phyloP scores from a whole-genome alignment of 192 early-diverging fungal genomes.

The Entrophospora sp. region DNA sequence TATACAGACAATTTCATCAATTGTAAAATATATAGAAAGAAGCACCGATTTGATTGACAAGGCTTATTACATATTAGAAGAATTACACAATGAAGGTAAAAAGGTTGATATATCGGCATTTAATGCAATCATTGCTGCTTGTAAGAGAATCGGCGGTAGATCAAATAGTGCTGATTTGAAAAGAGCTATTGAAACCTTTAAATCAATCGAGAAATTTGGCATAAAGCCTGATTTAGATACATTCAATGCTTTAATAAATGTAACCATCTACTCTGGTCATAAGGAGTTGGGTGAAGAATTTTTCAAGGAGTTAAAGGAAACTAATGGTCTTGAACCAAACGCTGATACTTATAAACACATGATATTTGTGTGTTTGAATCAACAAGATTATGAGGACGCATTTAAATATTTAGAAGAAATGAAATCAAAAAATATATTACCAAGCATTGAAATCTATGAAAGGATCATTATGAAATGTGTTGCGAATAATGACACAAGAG shows the following conservation, averaged over 20 bases:
- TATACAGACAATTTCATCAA: constrained; percentile 32
- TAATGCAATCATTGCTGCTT: constrained; percentile 49
- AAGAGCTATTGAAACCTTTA: constrained; percentile 42
- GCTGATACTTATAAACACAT: constrained; percentile 44
- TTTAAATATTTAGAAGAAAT: constrained; percentile 68
- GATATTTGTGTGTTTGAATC: constrained; percentile 38
- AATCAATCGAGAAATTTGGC: constrained; percentile 29
- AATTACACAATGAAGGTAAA: constrained; percentile 38
- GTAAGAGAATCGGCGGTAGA: constrained; percentile 24
- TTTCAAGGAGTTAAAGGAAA: constrained; percentile 41
- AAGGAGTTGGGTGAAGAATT: constrained; percentile 40
- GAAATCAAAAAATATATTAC: constrained; percentile 52
- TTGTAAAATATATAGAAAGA: constrained; percentile 25
- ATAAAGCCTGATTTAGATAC: constrained; percentile 42
- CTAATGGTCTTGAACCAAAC: constrained; percentile 40
- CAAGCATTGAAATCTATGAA: constrained; percentile 40
- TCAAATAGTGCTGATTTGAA: constrained; percentile 27
- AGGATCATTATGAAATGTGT: constrained; percentile 49
- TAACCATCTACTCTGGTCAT: constrained; percentile 41
- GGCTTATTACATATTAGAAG: constrained; percentile 37
- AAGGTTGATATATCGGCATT: constrained; percentile 47
- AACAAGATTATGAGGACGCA: constrained; percentile 61
- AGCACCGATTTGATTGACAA: constrained; percentile 29
- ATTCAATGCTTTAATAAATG: constrained; percentile 47
- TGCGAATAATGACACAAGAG: constrained; percentile 48